Conservation (phyloP, 331 rosid genomes). For the Rosa hybrid region DNA sequence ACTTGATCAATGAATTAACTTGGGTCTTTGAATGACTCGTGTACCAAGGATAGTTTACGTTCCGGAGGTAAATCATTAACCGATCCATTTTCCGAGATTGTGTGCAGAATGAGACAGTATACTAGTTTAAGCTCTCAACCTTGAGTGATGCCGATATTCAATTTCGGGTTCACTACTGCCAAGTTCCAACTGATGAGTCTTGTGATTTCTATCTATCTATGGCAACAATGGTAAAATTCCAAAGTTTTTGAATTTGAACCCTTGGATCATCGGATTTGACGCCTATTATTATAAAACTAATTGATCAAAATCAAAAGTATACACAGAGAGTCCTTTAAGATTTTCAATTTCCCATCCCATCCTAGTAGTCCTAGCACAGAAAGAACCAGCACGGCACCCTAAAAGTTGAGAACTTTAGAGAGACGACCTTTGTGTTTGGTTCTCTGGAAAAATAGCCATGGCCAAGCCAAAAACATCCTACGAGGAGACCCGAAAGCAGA, state of each 20-base stretch:
- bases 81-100: too few species aligned
- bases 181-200: too few species aligned
- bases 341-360: not conserved
- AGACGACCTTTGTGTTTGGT: conserved; percentile 7
- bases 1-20: too few species aligned
- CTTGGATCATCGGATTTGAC: not conserved
- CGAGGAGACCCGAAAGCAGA: conserved; percentile 63
- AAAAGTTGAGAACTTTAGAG: not conserved
- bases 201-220: too few species aligned
- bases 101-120: too few species aligned
- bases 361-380: not conserved
- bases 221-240: not conserved
- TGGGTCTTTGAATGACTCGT: too few species aligned
- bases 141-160: too few species aligned
- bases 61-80: too few species aligned
- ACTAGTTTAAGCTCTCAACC: too few species aligned
- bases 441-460: conserved; percentile 35
- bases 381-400: not conserved
- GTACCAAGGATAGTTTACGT: too few species aligned
- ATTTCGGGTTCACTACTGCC: too few species aligned
- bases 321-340: not conserved
- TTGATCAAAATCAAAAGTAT: too few species aligned
- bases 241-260: not conserved
- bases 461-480: conserved; percentile 41
- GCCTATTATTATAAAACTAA: not conserved